Evolutionary conservation across 75 land plant genomes (phyloP), one percentile per base, ranked within the genome.

Genomic region (Chamaecyparis obtusa): DNA sequence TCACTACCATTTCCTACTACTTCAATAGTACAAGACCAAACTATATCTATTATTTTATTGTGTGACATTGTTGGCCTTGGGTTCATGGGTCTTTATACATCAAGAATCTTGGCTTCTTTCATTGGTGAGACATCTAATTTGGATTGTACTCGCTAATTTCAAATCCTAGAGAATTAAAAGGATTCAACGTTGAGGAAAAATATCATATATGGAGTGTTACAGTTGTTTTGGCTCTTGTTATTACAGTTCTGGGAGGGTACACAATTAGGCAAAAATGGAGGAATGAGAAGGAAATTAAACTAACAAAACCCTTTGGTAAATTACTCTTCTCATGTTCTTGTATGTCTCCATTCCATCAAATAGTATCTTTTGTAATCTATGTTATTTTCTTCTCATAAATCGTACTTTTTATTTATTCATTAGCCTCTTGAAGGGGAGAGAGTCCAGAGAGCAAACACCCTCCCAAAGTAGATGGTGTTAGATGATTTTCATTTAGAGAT

Each of bases 1-100:
- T 94, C 78, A 89, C 89, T 32, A 89, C 93, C 71, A 81, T 89
- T 86, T 91, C 90, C 64, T 93, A 92, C 85, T 74, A 76, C 77
- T 94, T 94, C 43, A 86, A 80, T 89, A 94, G 95, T 93, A 91
- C n/a, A 0, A 69, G 24, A 69, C 74, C 0, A 27, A 69, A 69
- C 3, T 69, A 3, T 69, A n/a, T 33, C 33, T 69, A 5, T 16
- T 56, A 3, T 56, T 56, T 17, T 56, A 3, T 16, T n/a, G 19
- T 56, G 21, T 56, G 60, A 16, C 60, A 56, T 17, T 16, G 21
- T 56, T 56, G 17, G 5, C 19, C 60, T 17, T 4, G 5, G 60
- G 19, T 16, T 56, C 60, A 4, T 3, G 60, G 21, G 60, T 19
- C 21, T 16, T 56, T 21, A 56, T 56, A 3, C 21, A 17, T 46